Base-by-base conservation (phyloP, 108 stramenopile species). In the Cyclotella distinguenda region DNA sequence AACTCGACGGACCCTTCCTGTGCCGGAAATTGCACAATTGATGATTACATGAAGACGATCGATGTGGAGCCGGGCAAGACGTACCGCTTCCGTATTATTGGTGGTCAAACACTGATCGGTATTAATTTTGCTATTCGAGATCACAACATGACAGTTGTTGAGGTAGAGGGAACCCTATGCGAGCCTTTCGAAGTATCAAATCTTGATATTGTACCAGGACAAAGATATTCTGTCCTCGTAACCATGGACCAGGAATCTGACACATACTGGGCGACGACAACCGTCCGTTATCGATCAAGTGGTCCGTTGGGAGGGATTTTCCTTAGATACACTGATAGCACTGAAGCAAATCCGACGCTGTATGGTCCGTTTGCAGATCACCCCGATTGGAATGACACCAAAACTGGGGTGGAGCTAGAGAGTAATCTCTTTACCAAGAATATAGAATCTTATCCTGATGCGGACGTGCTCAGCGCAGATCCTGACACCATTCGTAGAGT, bases 141-240 rank as follows among this genome's bases (percentile, higher is more conserved):
- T 12, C 78, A 79, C 33, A 66, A 33, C 12, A 68, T 79, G 78
- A 79, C 78, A 6, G 66, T 79, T 54, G 72, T 79, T 1, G 72
- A 74, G 59, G 72, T 74, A 30, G 78, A 79, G 50, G 78, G 78
- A n/a, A 79, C 78, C 8, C 38, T 73, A 22, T 57, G 72, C 9
- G 72, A 73, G 30, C 72, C 78, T 11, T 67, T 53, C 32, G 46
- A 57, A 28, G 72, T 79, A 23, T 13, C 31, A 18, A 73, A 68
- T 42, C 42, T 72, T 26, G 72, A 73, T 38, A 46, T 79, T 18
- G 64, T 66, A 44, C 72, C 72, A 2, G 78, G 39, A 22, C 78
- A 79, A 58, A 43, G 78, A 15, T 72, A 61, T 56, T 66, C 64
- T 36, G 78, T 73, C 18, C 61, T 79, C 7, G 72, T 79, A 12